A percentile compares a stretch with the other conserved stretches of the same genome.
Evolutionary conservation across 441 rosid genomes (phyloP).

Genomic region (Populus hybrid): DNA sequence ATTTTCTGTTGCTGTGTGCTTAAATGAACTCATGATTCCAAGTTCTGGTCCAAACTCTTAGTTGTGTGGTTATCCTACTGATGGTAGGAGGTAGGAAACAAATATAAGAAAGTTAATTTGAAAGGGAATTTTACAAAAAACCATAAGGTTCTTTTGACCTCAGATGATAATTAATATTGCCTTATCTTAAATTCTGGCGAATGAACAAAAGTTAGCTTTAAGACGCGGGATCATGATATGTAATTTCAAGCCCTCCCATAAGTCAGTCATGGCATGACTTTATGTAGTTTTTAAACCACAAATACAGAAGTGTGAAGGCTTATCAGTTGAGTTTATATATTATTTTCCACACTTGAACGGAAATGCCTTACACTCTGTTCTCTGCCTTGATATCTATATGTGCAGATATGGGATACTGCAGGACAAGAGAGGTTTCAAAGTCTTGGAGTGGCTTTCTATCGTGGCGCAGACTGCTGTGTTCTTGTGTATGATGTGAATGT

Average conservation of each 20-base stretch:
- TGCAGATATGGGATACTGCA: slow-evolving; percentile 88
- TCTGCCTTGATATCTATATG: not conserved
- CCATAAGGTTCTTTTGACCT: not conserved
- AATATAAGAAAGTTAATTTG: not conserved
- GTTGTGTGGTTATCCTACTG: not conserved
- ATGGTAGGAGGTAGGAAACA: not conserved
- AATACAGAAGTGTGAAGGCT: not conserved
- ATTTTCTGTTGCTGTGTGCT: not conserved
- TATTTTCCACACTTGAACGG: not conserved
- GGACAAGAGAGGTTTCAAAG: slow-evolving; percentile 44
- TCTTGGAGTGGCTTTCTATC: slow-evolving; percentile 68
- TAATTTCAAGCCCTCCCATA: not conserved
- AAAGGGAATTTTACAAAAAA: not conserved
- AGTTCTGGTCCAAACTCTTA: not conserved
- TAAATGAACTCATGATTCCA: not conserved
- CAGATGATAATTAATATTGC: not conserved
- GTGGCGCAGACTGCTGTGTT: slow-evolving; percentile 48
- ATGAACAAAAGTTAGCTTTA: no score
- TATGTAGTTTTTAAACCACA: not conserved
- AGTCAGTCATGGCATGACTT: not conserved
- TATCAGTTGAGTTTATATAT: not conserved
- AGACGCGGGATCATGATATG: no score
- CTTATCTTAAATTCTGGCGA: no score
- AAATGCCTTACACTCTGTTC: slow-evolving; percentile 4
- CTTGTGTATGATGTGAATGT: slow-evolving; percentile 25